Evolutionary conservation across 495 filamentous ascomycete genomes (phyloP), one percentile per base, ranked within the genome.

Genomic region (Neurospora sp.): DNA sequence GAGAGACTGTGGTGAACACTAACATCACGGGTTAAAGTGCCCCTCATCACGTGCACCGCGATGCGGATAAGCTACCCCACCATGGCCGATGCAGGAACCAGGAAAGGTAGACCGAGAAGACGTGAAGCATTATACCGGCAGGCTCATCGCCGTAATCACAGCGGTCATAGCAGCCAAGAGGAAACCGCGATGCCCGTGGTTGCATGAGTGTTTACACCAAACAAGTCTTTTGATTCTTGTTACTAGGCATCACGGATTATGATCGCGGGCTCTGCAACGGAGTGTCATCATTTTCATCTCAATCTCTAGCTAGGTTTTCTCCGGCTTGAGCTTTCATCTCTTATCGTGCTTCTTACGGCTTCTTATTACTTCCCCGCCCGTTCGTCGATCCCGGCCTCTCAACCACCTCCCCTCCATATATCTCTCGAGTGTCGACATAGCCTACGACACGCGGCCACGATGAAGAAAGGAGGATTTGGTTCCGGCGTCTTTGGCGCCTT

Each of bases 401-500:
- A 62, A 62, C 12, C 14, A 37, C 54, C 2, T 16, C 4, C 12
- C 9, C 10, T 23, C 54, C 2, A 62, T 12, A 0, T 23, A 27
- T 1, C 20, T 54, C 20, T 4, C n/a, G 18, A 49, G 42, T 44
- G 18, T n/a, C 42, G 18, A 44, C 42, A 44, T 62, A 62, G 5
- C 20, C 11, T 4, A 31, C 54, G 23, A 62, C 54, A 16, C 54
- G 7, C 23, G 14, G 1, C 54, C 54, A 27, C 5, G 27, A 35
- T 66, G 54, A 66, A 66, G 54, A 66, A 81, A 66, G 44, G 71
- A 66, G 69, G 70, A 37, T 69, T 39, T 69, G 72, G 78, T 31
- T 79, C 78, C 71, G 75, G 78, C 5, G 78, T 82, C 75, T 86
- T 92, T 80, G 82, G 84, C 75, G 78, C 80, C 12, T 87, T 89